Base-by-base conservation (phyloP, 352 stramenopile species). In the Pythium phragmitis region DNA sequence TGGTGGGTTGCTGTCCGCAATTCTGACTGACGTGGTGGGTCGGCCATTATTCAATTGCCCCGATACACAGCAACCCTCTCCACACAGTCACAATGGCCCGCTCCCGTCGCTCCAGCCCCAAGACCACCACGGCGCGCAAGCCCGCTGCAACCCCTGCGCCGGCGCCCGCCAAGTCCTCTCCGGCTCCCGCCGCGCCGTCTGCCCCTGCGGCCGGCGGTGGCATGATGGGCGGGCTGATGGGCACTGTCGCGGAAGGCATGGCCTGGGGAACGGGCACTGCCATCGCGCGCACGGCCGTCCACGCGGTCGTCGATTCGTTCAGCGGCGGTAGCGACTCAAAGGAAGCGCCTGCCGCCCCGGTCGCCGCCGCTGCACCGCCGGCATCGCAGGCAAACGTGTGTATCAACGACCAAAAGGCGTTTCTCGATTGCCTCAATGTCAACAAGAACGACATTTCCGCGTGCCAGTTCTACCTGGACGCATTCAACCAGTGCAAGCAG, bases 171-270 rank as follows among this genome's bases (percentile, higher is more conserved):
- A 76, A 77, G 64, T 19, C 75, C n/a, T 54, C 68, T 2, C 66
- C 79, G 2, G 68, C 69, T 3, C 73, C 72, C 30, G 66, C 72
- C 1, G 68, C 64, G 39, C 34, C 65, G 61, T 43, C 77, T 57
- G 67, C 71, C 60, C 34, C 68, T 65, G 14, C 33, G 58, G 41
- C 55, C 26, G 58, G 67, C n/a, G 79, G 81, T 16, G 82, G 79
- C 30, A 97, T 98, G 80, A 89, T 98, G 53, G 82, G 87, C 23
- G 94, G 95, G 16, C 91, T 99, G 57, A 78, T 96, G 51, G 93
- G 89, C 60, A 98, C 94, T 17, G 97, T 99, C 69, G 94, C 88
- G 0, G 92, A 99, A 67, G 96, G 96, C 59, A 98, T 99, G 82
- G 96, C 96, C 7, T 99, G 98, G 72, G 96, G 96, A 68, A 98